Conservation (phyloP, 805 yeast species). For the Candida arabinofermentans region DNA sequence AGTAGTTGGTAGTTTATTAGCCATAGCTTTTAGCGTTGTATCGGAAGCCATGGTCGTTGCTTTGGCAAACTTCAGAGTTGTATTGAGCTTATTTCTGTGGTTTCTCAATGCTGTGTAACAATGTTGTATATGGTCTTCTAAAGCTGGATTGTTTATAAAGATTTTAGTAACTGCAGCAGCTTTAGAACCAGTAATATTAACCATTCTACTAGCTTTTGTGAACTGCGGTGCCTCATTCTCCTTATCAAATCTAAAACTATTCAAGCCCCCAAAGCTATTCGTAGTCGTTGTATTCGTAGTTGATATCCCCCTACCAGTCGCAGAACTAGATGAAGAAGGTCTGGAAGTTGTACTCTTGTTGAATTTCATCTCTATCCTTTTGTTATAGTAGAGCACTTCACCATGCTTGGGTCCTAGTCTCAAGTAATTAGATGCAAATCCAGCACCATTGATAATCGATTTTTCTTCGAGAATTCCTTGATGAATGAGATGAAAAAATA, state of each 20-base stretch:
- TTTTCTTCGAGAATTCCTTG: slow-evolving; percentile 66
- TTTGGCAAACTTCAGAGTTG: slow-evolving; percentile 33
- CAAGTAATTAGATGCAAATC: slow-evolving; percentile 78
- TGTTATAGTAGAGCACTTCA: slow-evolving; percentile 36
- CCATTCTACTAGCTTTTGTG: slow-evolving; percentile 16
- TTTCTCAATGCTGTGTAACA: slow-evolving; percentile 34
- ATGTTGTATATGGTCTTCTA: slow-evolving; percentile 27
- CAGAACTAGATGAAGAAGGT: not conserved
- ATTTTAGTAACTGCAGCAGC: slow-evolving; percentile 15
- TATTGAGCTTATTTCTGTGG: slow-evolving; percentile 40
- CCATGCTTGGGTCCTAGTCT: slow-evolving; percentile 55
- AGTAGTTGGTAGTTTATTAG: slow-evolving; percentile 48
- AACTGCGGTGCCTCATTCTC: slow-evolving; percentile 18
- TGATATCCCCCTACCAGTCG: not conserved
- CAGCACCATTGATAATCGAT: slow-evolving; percentile 66
- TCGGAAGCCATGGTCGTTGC: slow-evolving; percentile 35
- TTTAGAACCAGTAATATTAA: slow-evolving; percentile 7
- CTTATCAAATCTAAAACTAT: slow-evolving; percentile 13
- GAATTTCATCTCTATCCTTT: slow-evolving; percentile 51
- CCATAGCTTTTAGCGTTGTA: slow-evolving; percentile 49
- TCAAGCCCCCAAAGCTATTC: not conserved
- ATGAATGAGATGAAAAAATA: slow-evolving; percentile 73
- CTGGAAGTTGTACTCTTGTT: slow-evolving; percentile 18
- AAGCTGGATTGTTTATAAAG: slow-evolving; percentile 16
- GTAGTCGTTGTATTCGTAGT: slow-evolving; percentile 3